Base-by-base conservation (phyloP, 441 rosid genomes). In the Corymbia calophylla region DNA sequence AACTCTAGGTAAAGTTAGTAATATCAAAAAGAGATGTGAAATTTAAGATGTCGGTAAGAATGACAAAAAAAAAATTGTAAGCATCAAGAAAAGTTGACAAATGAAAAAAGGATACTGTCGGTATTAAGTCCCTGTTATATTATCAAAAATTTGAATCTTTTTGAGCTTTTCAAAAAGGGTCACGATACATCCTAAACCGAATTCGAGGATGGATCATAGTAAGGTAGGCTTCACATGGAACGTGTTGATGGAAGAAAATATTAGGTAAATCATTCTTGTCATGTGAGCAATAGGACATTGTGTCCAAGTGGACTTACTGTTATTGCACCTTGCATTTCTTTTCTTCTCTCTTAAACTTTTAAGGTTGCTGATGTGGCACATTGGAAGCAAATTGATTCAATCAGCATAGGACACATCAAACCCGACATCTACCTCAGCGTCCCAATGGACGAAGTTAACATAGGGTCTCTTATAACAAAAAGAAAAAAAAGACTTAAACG, bases 261-360 rank as follows among this genome's bases (percentile, higher is more conserved):
- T 23, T 58, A 58, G 23, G 29, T 58, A 58, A 29, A 9, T 6
- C 62, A 58, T 23, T 58, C 29, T 23, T 23, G 14, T 29, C n/a
- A 58, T 0, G 14, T 58, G 17, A 5, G 29, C 14, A 0, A 58
- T 58, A 56, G 13, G 5, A 56, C 29, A 2, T 23, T 13, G 23
- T 23, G 29, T 23, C 29, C 5, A 56, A 1, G 2, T 23, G 0
- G 9, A 9, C 13, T 27, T 27, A 56, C 62, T 23, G 9, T 56
- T 21, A 11, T 21, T 21, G 25, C 62, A 23, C 62, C 29, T 56
- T 23, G 62, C 62, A 8, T 56, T 56, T 56, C 13, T 62, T n/a
- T 29, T 29, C 31, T 29, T 56, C 62, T 62, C n/a, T 3, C 6
- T 62, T 31, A 3, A 62, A 29, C 32, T 13, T 62, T 62, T 29